These are phyloP conservation scores for Phytophthora boehmeriae DNA, from an alignment of 352 stramenopile genomes.

Conservation along the genomic window DNA sequence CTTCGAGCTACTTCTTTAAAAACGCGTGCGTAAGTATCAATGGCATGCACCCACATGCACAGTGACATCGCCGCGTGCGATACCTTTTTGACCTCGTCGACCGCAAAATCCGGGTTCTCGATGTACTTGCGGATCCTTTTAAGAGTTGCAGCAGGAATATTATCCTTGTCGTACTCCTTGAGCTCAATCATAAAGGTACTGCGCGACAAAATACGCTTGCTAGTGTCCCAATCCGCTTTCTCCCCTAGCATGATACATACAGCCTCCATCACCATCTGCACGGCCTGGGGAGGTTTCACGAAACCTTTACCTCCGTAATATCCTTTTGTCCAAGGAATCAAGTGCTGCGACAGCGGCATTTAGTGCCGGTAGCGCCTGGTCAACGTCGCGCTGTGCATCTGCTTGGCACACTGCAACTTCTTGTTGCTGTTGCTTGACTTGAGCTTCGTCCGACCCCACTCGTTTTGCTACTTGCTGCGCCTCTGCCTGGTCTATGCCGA, in stretches of 20 bases:
- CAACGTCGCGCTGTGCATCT: conserved; percentile 77
- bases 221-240: conserved; percentile 86
- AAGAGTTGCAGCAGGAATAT: conserved; percentile 59
- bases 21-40: conserved; percentile 81
- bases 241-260: conserved; percentile 89
- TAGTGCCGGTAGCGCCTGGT: conserved; percentile 74
- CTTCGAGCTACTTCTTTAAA: conserved; percentile 84
- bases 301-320: conserved; percentile 90
- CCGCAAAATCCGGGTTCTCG: conserved; percentile 79
- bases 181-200: conserved; percentile 82
- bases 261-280: conserved; percentile 88
- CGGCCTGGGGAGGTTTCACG: conserved; percentile 80
- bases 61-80: conserved; percentile 82
- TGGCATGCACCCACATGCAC: conserved; percentile 89
- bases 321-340: conserved; percentile 88
- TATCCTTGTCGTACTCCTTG: conserved; percentile 89
- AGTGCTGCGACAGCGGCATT: conserved; percentile 76
- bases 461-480: conserved; percentile 51
- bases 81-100: conserved; percentile 86
- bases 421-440: conserved; percentile 70
- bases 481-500: conserved; percentile 67
- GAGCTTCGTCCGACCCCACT: conserved; percentile 60
- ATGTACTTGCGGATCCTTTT: conserved; percentile 86
- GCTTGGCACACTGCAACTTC: conserved; percentile 65
- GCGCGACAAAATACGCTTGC: conserved; percentile 77